A percentile compares a stretch with the other conserved stretches of the same genome.
These are phyloP conservation scores for Sorghum bicolor DNA, from an alignment of 176 grass and related monocot genomes.

Conservation along the genomic window Sorghum_bicolor_NCBIv3 NC_012872.2:2866001-2866500, in stretches of 20 bases:
- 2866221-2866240: background rate
- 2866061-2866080: slow-evolving; percentile 18
- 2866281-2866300: background rate
- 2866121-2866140: slow-evolving; percentile 75
- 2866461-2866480: background rate
- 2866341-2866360: slow-evolving; percentile 84
- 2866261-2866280: background rate
- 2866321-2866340: slow-evolving; percentile 61
- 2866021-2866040: background rate
- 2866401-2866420: background rate
- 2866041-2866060: background rate
- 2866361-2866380: slow-evolving; percentile 93
- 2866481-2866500: background rate
- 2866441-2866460: background rate
- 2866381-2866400: slow-evolving; percentile 88
- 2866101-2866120: slow-evolving; percentile 70
- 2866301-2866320: background rate
- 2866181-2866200: background rate
- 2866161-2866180: background rate
- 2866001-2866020: too few relatives aligned
- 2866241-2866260: background rate
- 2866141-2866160: slow-evolving; percentile 37
- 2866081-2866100: slow-evolving; percentile 55
- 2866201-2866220: background rate
- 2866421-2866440: background rate